Evolutionary conservation across 257 asterid species (phyloP).

Genomic region (Pogostemon cablin): DNA sequence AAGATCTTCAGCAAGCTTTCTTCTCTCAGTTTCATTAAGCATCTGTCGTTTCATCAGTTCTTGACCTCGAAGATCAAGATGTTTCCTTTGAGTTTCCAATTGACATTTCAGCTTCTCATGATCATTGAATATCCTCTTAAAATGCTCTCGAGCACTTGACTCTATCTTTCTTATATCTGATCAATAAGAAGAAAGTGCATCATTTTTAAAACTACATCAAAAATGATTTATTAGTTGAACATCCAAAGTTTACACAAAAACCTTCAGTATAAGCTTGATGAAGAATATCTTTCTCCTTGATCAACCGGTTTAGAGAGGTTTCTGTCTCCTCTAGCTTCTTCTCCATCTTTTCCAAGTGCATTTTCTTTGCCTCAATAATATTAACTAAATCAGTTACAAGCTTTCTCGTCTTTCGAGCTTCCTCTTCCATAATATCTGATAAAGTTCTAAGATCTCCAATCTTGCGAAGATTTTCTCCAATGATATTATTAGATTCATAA

Average conservation of each 20-base stretch:
- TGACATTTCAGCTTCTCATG: conserved; percentile 77
- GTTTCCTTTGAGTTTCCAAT: conserved; percentile 66
- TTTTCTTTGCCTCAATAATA: conserved; percentile 69
- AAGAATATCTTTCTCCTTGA: conserved; percentile 67
- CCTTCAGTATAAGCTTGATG: conserved; percentile 83
- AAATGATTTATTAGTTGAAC: conserved; percentile 9
- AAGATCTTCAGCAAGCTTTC: conserved; percentile 71
- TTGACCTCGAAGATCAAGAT: conserved; percentile 70
- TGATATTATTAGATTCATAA: conserved; percentile 49
- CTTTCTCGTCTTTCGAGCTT: conserved; percentile 63
- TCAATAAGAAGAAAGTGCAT: conserved; percentile 34
- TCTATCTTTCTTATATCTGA: conserved; percentile 82
- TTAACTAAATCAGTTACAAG: conserved; percentile 69
- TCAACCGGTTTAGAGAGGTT: conserved; percentile 51
- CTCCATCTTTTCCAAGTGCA: conserved; percentile 69
- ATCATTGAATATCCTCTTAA: conserved; percentile 68
- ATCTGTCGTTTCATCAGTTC: conserved; percentile 80
- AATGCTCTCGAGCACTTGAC: conserved; percentile 76
- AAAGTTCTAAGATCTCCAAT: conserved; percentile 79
- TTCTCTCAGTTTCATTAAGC: conserved; percentile 71
- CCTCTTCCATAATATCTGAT: conserved; percentile 81
- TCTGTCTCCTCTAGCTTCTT: conserved; percentile 70
- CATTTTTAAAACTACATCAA: conserved; percentile 29
- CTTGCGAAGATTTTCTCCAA: conserved; percentile 84
- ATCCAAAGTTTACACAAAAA: conserved; percentile 36